A percentile compares a stretch with the other conserved stretches of the same genome.
Evolutionary conservation across 2,329 filamentous ascomycete species (phyloP).

Genomic region (Periconia sp.): DNA sequence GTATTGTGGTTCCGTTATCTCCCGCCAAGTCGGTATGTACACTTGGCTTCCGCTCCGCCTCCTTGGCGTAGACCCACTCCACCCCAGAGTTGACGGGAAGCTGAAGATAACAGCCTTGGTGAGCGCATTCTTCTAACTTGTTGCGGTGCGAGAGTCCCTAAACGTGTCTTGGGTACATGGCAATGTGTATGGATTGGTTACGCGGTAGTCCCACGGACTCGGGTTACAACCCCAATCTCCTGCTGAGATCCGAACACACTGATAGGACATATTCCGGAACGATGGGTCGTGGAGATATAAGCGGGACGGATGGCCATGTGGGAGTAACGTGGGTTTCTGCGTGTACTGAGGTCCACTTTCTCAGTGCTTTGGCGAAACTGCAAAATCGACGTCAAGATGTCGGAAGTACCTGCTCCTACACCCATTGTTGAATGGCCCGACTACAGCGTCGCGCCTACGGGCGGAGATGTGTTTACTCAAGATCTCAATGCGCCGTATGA

Average conservation of each 20-base stretch:
- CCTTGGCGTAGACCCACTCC: conserved; percentile 25
- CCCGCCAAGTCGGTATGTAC: conserved; percentile 28
- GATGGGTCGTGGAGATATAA: no score
- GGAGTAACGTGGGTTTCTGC: no score
- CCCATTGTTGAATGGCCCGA: conserved; percentile 52
- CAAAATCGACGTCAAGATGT: conserved; percentile 32
- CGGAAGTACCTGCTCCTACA: conserved; percentile 31
- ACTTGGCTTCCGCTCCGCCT: conserved; percentile 10
- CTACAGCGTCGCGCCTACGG: conserved; percentile 47
- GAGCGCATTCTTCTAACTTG: not conserved
- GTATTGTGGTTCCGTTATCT: no score
- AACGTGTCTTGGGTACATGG: not conserved
- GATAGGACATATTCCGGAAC: no score
- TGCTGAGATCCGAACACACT: no score
- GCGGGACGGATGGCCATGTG: no score
- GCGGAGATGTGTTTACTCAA: conserved; percentile 53
- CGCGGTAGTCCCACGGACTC: no score
- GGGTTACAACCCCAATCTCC: no score
- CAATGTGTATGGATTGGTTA: no score
- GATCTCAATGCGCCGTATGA: conserved; percentile 55
- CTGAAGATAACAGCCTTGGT: conserved; percentile 28
- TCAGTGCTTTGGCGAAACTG: no score
- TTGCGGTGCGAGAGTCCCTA: not conserved
- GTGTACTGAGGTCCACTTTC: no score
- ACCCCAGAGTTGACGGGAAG: conserved; percentile 18